phyloP scores from a whole-genome alignment of 495 filamentous ascomycete species.

The Aspergillus leporis region DNA sequence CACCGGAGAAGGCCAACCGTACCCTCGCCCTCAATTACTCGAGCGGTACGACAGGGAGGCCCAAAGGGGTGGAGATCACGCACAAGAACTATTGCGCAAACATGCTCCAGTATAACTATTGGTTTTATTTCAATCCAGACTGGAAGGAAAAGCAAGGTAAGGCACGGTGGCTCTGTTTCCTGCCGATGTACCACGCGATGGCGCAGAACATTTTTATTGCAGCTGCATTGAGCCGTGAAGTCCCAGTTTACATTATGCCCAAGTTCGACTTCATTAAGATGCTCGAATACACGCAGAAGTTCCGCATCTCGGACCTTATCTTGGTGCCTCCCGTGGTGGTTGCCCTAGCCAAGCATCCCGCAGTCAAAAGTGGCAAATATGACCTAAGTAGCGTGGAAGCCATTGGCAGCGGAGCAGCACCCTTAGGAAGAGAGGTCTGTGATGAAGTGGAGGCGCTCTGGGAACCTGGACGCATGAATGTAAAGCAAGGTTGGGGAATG shows the following conservation, averaged over 20 bases:
- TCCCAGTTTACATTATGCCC: constrained; percentile 69
- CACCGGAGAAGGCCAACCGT: constrained; percentile 36
- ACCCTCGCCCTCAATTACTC: constrained; percentile 69
- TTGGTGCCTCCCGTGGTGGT: constrained; percentile 71
- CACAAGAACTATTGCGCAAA: constrained; percentile 75
- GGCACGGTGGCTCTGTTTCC: constrained; percentile 54
- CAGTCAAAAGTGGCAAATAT: constrained; percentile 55
- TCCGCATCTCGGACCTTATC: constrained; percentile 63
- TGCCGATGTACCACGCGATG: constrained; percentile 76
- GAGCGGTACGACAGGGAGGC: constrained; percentile 77
- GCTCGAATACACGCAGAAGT: constrained; percentile 65
- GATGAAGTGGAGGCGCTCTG: constrained; percentile 59
- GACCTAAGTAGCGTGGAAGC: constrained; percentile 65
- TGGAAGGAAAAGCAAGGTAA: constrained; percentile 36
- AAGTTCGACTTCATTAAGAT: constrained; percentile 73
- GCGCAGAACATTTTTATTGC: constrained; percentile 53
- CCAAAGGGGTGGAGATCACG: constrained; percentile 81
- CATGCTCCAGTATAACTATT: constrained; percentile 54
- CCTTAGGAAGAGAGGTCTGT: constrained; percentile 62
- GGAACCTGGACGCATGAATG: constrained; percentile 52
- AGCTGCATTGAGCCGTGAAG: constrained; percentile 32
- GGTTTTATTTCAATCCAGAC: constrained; percentile 48
- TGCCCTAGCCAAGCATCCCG: constrained; percentile 69
- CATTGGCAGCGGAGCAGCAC: constrained; percentile 63
- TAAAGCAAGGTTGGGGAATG: constrained; percentile 87